A percentile compares a stretch with the other conserved stretches of the same genome.
phyloP scores from a whole-genome alignment of 108 stramenopile species.

The Schizochytrium sp. region DNA sequence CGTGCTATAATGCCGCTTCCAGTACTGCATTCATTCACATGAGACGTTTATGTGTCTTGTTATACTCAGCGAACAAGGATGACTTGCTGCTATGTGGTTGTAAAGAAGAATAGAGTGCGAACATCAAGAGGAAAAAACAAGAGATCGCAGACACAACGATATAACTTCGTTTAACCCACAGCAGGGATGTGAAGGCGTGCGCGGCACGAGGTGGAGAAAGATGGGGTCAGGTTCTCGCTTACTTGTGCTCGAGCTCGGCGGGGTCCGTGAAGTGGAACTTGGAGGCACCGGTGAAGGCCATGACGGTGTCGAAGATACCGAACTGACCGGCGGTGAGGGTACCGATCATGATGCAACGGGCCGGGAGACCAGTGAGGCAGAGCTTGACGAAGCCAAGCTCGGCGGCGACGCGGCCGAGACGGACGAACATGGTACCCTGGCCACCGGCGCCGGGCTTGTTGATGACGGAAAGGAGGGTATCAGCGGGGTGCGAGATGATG shows the following conservation, averaged over 20 bases:
- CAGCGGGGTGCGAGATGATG: conserved; percentile 97
- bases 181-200: not conserved
- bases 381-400: conserved; percentile 92
- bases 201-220: not conserved
- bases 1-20: too few relatives aligned
- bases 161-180: not conserved
- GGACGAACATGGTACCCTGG: conserved; percentile 71
- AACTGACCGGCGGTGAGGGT: conserved; percentile 97
- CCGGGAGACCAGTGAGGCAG: conserved; percentile 82
- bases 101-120: too few relatives aligned
- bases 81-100: too few relatives aligned
- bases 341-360: conserved; percentile 98
- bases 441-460: conserved; percentile 95
- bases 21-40: too few relatives aligned
- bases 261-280: conserved; percentile 97
- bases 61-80: too few relatives aligned
- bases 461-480: conserved; percentile 93
- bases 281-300: conserved; percentile 79
- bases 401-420: conserved; percentile 78
- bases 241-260: not conserved
- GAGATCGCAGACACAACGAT: too few relatives aligned
- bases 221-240: not conserved
- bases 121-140: too few relatives aligned
- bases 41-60: too few relatives aligned
- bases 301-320: conserved; percentile 97